Percentiles rank a stretch among this genome's conserved stretches.
Conservation (phyloP, 2,329 filamentous ascomycete species). For the Fusarium sp. region DNA sequence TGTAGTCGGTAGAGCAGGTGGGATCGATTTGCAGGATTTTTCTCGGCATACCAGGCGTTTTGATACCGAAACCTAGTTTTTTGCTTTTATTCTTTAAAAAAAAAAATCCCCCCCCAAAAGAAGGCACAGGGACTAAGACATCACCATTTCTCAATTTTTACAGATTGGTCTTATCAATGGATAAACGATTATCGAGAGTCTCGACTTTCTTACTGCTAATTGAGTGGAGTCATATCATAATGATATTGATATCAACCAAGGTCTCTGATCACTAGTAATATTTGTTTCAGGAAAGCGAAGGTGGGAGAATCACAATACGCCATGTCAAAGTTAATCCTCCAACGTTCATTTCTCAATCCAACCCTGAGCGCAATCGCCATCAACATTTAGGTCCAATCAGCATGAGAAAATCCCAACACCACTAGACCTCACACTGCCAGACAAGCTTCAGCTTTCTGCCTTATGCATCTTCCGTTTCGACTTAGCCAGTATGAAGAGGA, state of each 20-base stretch:
- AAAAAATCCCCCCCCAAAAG: neutral
- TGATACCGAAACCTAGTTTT: constrained; percentile 25
- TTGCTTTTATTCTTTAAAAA: neutral
- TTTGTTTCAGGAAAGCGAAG: constrained; percentile 51
- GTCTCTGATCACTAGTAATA: constrained; percentile 55
- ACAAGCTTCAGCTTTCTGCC: neutral
- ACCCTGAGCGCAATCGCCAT: constrained; percentile 28
- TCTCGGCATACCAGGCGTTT: constrained; percentile 21
- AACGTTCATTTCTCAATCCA: constrained; percentile 27
- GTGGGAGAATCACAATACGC: constrained; percentile 49
- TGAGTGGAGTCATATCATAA: constrained; percentile 15
- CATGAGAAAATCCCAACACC: constrained; percentile 29
- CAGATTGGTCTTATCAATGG: neutral
- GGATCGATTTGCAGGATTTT: neutral
- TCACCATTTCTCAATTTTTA: neutral
- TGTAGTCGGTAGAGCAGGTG: neutral
- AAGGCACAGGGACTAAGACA: neutral
- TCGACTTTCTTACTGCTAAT: constrained; percentile 3
- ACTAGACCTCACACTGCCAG: constrained; percentile 9
- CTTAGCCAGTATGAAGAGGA: constrained; percentile 64
- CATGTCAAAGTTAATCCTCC: constrained; percentile 43
- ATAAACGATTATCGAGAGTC: neutral
- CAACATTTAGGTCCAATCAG: constrained; percentile 20
- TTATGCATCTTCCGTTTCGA: neutral
- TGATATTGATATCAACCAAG: constrained; percentile 46